Conservation (phyloP, 257 asterid species). For the Linaria vulgaris region DNA sequence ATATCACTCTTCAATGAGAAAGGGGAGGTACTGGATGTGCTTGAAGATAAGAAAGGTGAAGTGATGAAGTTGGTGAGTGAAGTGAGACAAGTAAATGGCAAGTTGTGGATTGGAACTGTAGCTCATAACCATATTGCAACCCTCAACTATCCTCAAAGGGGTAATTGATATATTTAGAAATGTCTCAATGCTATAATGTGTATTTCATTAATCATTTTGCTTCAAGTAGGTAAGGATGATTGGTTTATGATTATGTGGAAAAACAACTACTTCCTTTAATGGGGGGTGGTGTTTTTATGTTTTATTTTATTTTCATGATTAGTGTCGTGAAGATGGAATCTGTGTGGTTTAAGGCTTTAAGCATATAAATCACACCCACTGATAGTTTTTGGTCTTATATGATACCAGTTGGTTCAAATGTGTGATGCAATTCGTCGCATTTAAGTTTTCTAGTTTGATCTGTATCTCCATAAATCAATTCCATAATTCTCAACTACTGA, state of each 20-base stretch:
- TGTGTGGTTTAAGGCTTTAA: too few relatives aligned
- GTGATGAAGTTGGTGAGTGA: conserved; percentile 92
- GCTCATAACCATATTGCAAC: conserved; percentile 93
- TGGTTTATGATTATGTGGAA: neutral
- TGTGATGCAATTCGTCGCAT: too few relatives aligned
- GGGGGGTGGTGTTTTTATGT: neutral
- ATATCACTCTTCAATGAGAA: conserved; percentile 51
- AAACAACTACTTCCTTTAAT: neutral
- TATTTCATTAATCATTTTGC: conserved; percentile 6
- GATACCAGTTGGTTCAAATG: too few relatives aligned
- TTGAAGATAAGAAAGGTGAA: conserved; percentile 75
- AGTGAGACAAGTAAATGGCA: conserved; percentile 73
- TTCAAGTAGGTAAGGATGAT: neutral
- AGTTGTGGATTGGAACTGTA: conserved; percentile 92
- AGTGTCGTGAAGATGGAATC: too few relatives aligned
- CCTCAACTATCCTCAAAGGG: conserved; percentile 49
- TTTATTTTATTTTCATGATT: neutral
- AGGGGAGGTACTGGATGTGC: conserved; percentile 79
- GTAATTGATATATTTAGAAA: neutral
- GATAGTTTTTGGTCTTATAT: too few relatives aligned
- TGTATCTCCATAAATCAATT: too few relatives aligned
- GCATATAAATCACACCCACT: too few relatives aligned
- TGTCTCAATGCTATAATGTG: neutral
- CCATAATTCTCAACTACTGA: too few relatives aligned
- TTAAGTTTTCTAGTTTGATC: too few relatives aligned